Base-by-base conservation (phyloP, 2,329 filamentous ascomycete genomes). In the Sclerotiophoma versabilis region DNA sequence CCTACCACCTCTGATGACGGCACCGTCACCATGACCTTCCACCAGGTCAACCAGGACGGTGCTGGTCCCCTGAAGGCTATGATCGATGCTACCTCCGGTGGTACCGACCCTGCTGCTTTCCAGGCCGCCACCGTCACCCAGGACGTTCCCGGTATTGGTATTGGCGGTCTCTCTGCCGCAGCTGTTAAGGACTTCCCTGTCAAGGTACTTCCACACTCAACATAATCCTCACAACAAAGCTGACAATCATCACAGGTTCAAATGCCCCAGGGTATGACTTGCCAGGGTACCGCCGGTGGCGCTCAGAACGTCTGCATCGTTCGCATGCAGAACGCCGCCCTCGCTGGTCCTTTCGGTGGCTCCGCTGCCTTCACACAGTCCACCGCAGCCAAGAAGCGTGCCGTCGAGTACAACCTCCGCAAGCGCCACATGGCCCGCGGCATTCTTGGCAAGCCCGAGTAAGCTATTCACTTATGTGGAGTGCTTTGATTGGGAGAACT, bases 41-140 rank as follows among this genome's bases (percentile, higher is more conserved):
- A 87, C 72, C 84, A 89, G 54, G 84, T 89, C 77, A 89, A 89
- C 81, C 86, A 89, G 73, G 87, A 89, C 64, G 87, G 87, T 19
- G 87, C 86, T 0, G 87, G 87, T 2, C 86, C 86, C 1, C 75
- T 89, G 41, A 81, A 77, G 25, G 86, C 86, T 8, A 77, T 79
- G 36, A 77, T 89, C 42, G 87, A 90, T 65, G 75, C 79, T 34
- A 87, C 85, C 22, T 88, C 85, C 1, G 86, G 84, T 27, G 87
- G 87, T 48, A 84, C 81, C 4, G 83, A 88, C 64, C 70, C 81
- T 20, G 66, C 74, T 33, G 87, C 87, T 25, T 89, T 89, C 80
- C 69, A 86, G 73, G 73, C 68, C 3, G 86, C 86, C 14, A 65
- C 81, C 46, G 83, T 89, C 56, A 83, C 79, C 44, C 79, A 84